Percentiles rank a stretch among this genome's conserved stretches.
These are phyloP conservation scores for Exutisphaerella laricina DNA, from an alignment of 2,329 filamentous ascomycete species.

Conservation along the genomic window DNA sequence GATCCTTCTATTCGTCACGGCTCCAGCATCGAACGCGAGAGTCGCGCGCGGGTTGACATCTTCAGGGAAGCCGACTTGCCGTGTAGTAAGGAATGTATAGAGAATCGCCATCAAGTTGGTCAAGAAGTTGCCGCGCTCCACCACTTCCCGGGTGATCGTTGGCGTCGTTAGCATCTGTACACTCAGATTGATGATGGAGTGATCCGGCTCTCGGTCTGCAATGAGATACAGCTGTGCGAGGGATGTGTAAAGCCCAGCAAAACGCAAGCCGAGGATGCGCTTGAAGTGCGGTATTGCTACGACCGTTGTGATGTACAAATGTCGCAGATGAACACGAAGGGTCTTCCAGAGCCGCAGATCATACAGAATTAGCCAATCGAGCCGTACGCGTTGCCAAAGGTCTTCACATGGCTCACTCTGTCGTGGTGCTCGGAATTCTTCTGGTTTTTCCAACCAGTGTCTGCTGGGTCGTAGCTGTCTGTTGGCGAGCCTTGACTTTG, in stretches of 20 bases:
- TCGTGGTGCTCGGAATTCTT: slow-evolving; percentile 48
- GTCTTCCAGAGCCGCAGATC: slow-evolving; percentile 97
- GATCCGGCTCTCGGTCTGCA: slow-evolving; percentile 91
- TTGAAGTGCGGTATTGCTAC: slow-evolving; percentile 96
- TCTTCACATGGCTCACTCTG: slow-evolving; percentile 68
- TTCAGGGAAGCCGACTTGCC: slow-evolving; percentile 90
- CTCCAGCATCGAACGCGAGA: slow-evolving; percentile 87
- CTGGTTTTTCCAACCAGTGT: slow-evolving; percentile 83
- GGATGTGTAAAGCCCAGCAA: slow-evolving; percentile 89
- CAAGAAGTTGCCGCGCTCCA: slow-evolving; percentile 90
- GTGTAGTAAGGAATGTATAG: slow-evolving; percentile 92
- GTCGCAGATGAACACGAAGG: slow-evolving; percentile 78
- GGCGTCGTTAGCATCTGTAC: slow-evolving; percentile 95
- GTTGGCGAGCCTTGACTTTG: slow-evolving; percentile 43
- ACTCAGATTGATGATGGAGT: slow-evolving; percentile 97
- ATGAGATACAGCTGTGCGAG: slow-evolving; percentile 93
- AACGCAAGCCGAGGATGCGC: slow-evolving; percentile 82
- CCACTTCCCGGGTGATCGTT: slow-evolving; percentile 91
- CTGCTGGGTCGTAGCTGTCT: slow-evolving; percentile 60
- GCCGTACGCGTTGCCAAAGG: slow-evolving; percentile 77
- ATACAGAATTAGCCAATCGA: slow-evolving; percentile 93
- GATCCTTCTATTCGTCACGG: slow-evolving; percentile 89
- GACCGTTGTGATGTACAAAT: slow-evolving; percentile 93
- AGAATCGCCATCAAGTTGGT: slow-evolving; percentile 93
- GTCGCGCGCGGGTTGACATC: slow-evolving; percentile 82